These are phyloP conservation scores for Clarireedia hainanense DNA, from an alignment of 2,329 filamentous ascomycete genomes.

Conservation along the genomic window DNA sequence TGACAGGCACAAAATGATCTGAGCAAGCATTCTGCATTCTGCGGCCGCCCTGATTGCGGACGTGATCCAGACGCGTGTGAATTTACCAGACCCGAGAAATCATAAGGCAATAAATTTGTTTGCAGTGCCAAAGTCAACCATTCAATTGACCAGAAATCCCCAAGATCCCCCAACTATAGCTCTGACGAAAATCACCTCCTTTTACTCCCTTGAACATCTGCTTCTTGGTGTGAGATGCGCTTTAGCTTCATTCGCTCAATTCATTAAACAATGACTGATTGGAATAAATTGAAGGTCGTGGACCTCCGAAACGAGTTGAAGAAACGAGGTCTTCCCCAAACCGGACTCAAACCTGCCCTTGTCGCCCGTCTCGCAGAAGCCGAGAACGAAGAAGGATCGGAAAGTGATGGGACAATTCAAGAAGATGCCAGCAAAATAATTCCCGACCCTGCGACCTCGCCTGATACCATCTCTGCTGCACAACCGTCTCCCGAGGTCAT, in stretches of 20 bases:
- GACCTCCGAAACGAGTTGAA: slow-evolving; percentile 72
- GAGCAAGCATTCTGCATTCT: background rate
- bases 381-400: slow-evolving; percentile 31
- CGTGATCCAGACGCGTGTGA: slow-evolving; percentile 7
- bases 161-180: background rate
- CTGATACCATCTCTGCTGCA: slow-evolving; percentile 18
- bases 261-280: slow-evolving; percentile 39
- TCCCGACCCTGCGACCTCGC: slow-evolving; percentile 18
- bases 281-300: slow-evolving; percentile 58
- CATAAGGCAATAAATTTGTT: slow-evolving; percentile 1
- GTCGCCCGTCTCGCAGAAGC: slow-evolving; percentile 52
- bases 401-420: slow-evolving; percentile 26
- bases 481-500: slow-evolving; percentile 7
- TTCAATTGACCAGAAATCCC: background rate
- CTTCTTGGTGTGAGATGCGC: background rate
- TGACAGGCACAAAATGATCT: background rate
- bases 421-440: slow-evolving; percentile 19
- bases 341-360: slow-evolving; percentile 65
- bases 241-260: background rate
- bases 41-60: background rate
- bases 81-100: background rate
- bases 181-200: no score
- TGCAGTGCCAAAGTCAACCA: background rate
- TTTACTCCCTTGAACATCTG: background rate
- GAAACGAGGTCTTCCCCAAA: slow-evolving; percentile 57